These are phyloP conservation scores for Malassezia pachydermatis DNA, from an alignment of 1,284 basidiomycete genomes.

Conservation along the genomic window DNA sequence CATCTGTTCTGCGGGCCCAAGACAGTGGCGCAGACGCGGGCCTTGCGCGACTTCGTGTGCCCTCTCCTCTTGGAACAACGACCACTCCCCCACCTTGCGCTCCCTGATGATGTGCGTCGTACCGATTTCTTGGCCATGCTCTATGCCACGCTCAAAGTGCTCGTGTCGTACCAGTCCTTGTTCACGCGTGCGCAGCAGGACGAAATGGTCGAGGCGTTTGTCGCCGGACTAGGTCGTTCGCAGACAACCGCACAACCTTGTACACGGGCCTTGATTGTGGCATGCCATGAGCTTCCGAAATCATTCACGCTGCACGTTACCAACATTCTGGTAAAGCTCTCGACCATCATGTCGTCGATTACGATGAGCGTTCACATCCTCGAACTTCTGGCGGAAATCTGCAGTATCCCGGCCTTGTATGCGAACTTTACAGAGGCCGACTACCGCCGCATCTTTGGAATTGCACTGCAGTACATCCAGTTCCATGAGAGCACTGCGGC, in stretches of 20 bases:
- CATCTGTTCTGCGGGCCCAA: conserved; percentile 88
- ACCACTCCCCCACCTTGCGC: conserved; percentile 57
- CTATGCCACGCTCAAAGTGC: conserved; percentile 75
- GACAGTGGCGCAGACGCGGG: conserved; percentile 59
- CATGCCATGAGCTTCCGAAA: conserved; percentile 75
- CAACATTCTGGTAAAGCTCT: conserved; percentile 73
- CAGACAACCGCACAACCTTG: conserved; percentile 80
- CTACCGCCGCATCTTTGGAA: conserved; percentile 87
- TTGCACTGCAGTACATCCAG: conserved; percentile 87
- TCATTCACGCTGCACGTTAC: conserved; percentile 69
- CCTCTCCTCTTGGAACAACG: conserved; percentile 57
- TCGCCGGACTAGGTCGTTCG: conserved; percentile 62
- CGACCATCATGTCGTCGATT: conserved; percentile 87
- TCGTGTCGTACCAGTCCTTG: conserved; percentile 75
- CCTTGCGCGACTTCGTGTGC: conserved; percentile 63
- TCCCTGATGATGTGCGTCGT: conserved; percentile 51
- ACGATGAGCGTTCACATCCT: conserved; percentile 91
- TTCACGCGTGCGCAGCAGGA: conserved; percentile 60
- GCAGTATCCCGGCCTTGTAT: conserved; percentile 67
- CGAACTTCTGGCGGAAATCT: conserved; percentile 78
- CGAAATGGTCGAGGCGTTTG: conserved; percentile 71
- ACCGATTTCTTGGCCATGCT: conserved; percentile 77
- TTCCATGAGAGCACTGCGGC: conserved; percentile 51
- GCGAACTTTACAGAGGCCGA: conserved; percentile 86
- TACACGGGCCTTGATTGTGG: conserved; percentile 76